Percentiles rank a stretch among this genome's conserved stretches.
These are phyloP conservation scores for Ceratonia siliqua DNA, from an alignment of 306 rosid species.

Conservation along the genomic window DNA sequence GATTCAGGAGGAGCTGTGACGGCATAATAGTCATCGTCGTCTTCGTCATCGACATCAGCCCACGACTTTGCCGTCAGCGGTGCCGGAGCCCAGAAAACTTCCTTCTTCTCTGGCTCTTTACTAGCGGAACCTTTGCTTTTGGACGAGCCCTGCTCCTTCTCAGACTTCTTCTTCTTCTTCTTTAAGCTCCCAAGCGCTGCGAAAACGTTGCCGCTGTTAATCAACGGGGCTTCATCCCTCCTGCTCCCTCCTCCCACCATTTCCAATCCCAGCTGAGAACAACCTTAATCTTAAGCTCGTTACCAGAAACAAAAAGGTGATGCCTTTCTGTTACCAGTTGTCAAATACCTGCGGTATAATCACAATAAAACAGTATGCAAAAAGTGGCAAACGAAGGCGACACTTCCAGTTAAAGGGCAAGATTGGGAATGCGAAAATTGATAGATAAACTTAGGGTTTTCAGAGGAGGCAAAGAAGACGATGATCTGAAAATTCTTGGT, in stretches of 20 bases:
- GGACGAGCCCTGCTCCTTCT: slow-evolving; percentile 17
- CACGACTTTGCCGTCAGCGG: slow-evolving; percentile 43
- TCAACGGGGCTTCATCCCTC: slow-evolving; percentile 52
- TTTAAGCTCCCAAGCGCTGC: slow-evolving; percentile 76
- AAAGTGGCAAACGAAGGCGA: neutral
- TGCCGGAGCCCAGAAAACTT: slow-evolving; percentile 53
- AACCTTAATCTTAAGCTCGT: neutral
- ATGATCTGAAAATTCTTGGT: neutral
- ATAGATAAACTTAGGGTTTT: slow-evolving; percentile 12
- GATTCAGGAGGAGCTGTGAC: slow-evolving; percentile 49
- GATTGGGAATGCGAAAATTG: neutral
- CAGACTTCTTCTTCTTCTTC: slow-evolving; percentile 60
- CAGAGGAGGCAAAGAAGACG: neutral
- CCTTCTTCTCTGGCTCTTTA: slow-evolving; percentile 24
- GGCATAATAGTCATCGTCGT: slow-evolving; percentile 54
- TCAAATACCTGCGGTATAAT: neutral
- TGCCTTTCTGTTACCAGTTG: neutral
- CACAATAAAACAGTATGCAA: neutral
- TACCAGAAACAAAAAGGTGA: neutral
- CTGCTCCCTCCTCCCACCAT: slow-evolving; percentile 74
- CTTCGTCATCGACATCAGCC: slow-evolving; percentile 60
- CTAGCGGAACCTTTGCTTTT: neutral
- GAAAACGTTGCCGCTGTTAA: slow-evolving; percentile 56
- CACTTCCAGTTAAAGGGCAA: neutral
- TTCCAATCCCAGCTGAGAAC: slow-evolving; percentile 1